Base-by-base conservation (phyloP, 257 asterid species). In the Cruciata laevipes region DNA sequence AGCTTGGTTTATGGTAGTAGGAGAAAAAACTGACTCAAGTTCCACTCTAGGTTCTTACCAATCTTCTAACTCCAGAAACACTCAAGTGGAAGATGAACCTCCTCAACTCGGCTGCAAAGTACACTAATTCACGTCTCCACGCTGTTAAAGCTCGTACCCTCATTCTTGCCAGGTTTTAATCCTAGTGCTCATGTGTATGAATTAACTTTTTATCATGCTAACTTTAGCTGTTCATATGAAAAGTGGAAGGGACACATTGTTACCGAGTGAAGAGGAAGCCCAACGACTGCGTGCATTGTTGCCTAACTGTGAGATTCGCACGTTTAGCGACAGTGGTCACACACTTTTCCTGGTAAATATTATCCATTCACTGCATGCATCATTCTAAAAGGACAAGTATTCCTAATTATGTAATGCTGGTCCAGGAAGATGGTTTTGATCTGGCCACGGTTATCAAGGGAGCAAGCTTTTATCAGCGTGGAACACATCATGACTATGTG, bases 41-140 rank as follows among this genome's bases (percentile, higher is more conserved):
- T 47, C 55, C 55, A 47, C 20, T 53, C 51, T 87, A 89, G 96
- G 92, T 74, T 44, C 70, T 89, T 60, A 83, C 84, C 69, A 78
- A 81, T 66, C 74, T 67, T 38, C 74, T 84, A 72, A 76, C 76
- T 32, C 76, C 11, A 49, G 90, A 87, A 73, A 77, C 89, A 9
- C 84, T 87, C 69, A 47, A 52, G 5, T 89, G 96, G 95, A 87
- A 82, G 84, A 85, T 89, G 72, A 75, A 77, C 71, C 73, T 91
- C 79, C 85, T 91, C 27, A 84, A 89, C 75, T 82, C 93, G 58
- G 97, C 85, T 65, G 87, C 90, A 65, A 75, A 84, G 63, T 91
- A 61, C 70, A 84, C 89, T 67, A 91, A 86, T 79, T 91, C 96
- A 69, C 89, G 96, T 11, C 97, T 89, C 63, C 95, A 89, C 82